phyloP scores from a whole-genome alignment of 345 rosid species.

The Dovyalis caffra region DNA sequence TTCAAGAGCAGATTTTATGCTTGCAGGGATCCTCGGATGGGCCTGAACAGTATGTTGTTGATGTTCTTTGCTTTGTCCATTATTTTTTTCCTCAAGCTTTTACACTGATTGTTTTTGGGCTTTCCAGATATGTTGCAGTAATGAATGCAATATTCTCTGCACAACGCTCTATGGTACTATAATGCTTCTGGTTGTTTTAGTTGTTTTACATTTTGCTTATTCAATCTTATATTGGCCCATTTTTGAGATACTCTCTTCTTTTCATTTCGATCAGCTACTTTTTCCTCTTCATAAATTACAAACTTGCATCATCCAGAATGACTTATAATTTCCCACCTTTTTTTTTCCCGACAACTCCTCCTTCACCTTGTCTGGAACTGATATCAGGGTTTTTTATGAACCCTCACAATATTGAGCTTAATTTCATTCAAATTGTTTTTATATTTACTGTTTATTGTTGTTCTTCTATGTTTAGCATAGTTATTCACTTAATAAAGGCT shows the following conservation, averaged over 20 bases:
- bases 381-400: too few relatives aligned
- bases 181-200: neutral
- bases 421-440: too few relatives aligned
- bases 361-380: too few relatives aligned
- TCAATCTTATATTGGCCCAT: neutral
- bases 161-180: conserved; percentile 73
- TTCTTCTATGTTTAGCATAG: too few relatives aligned
- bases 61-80: conserved; percentile 11
- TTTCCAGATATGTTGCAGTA: conserved; percentile 87
- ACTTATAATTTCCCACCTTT: too few relatives aligned
- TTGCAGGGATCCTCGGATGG: conserved; percentile 99
- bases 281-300: too few relatives aligned
- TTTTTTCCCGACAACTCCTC: too few relatives aligned
- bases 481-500: too few relatives aligned
- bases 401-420: too few relatives aligned
- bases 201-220: neutral
- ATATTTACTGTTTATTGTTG: too few relatives aligned
- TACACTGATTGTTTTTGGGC: conserved; percentile 12
- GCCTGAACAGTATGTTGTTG: conserved; percentile 80
- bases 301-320: too few relatives aligned
- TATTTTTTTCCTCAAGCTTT: conserved; percentile 15
- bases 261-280: neutral
- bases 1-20: conserved; percentile 71
- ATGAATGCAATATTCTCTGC: conserved; percentile 98
- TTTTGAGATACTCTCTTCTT: too few relatives aligned